These are phyloP conservation scores for Chaetomium strumarium DNA, from an alignment of 2,329 filamentous ascomycete species.

Conservation along the genomic window DNA sequence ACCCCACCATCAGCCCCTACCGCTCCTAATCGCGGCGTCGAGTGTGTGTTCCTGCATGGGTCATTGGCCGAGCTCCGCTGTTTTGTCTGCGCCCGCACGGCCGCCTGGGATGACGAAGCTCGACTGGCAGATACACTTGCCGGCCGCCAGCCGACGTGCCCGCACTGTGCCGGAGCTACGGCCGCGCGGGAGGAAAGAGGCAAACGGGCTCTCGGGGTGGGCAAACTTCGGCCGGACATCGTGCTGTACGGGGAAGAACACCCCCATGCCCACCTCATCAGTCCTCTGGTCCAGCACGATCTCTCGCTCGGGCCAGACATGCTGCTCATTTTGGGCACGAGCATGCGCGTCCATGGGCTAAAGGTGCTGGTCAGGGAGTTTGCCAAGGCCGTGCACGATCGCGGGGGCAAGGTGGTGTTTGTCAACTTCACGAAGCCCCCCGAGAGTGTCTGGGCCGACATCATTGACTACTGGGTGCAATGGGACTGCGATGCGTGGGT, in stretches of 20 bases:
- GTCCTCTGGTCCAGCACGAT: constrained; percentile 63
- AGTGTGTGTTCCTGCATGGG: constrained; percentile 66
- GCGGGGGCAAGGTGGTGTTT: constrained; percentile 63
- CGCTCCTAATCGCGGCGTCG: constrained; percentile 42
- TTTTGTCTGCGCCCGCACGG: constrained; percentile 52
- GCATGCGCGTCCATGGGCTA: constrained; percentile 63
- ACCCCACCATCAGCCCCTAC: constrained; percentile 14
- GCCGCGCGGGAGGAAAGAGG: constrained; percentile 58
- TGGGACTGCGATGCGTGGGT: constrained; percentile 75
- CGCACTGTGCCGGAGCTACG: constrained; percentile 57
- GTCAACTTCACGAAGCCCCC: constrained; percentile 68
- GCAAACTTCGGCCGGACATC: constrained; percentile 64
- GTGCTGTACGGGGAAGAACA: constrained; percentile 71
- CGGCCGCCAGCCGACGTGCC: constrained; percentile 62
- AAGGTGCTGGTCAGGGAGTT: constrained; percentile 68
- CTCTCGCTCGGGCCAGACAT: constrained; percentile 59
- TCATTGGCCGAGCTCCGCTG: constrained; percentile 61
- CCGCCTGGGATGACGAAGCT: constrained; percentile 53
- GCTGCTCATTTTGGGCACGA: constrained; percentile 65
- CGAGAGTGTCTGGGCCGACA: constrained; percentile 65
- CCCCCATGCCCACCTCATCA: constrained; percentile 61
- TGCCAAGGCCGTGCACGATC: constrained; percentile 63
- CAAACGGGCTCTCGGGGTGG: constrained; percentile 61
- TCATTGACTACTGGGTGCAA: constrained; percentile 68
- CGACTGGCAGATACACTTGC: constrained; percentile 52